Evolutionary conservation across 345 rosid genomes (phyloP), one percentile per base, ranked within the genome.

Genomic region (Eucalyptus regnans): DNA sequence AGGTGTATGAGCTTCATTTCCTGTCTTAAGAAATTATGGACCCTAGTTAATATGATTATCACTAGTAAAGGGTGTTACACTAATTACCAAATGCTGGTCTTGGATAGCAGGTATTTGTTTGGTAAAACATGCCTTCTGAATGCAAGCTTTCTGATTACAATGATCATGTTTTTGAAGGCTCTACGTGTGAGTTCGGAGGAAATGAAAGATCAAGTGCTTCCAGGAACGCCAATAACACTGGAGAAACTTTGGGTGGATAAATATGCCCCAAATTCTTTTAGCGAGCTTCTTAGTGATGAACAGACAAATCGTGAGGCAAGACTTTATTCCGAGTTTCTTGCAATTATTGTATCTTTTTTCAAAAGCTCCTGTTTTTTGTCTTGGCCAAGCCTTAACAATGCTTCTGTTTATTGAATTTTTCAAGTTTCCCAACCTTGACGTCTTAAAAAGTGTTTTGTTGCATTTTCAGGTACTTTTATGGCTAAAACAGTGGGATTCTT

Each of bases 401-500:
- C 29, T 33, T 62, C 60, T 87, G 88, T 71, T 64, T 43, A n/a
- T 60, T 86, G 87, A 50, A 51, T 7, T 33, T 50, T 44, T 87
- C 33, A 31, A 86, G 52, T 50, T 49, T 86, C 43, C 60, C 48
- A 76, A 86, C 46, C n/a, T 43, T n/a, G 29, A 85, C 8, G 76
- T 64, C 76, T 64, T 64, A 64, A 41, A 4, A 88, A 27, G 49
- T 86, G 44, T 89, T 48, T 51, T 62, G 88, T 60, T 71, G 60
- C 80, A 89, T 27, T 88, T 92, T 88, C 93, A 98, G 99, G 98
- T 97, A 64, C 96, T 97, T 84, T 90, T 96, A 62, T 98, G 99
- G 99, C 92, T 98, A 91, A 98, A 98, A 93, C 98, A 98, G 91
- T 98, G 99, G 99, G 99, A 98, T 91, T 94, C 99, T 83, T 92